A percentile compares a stretch with the other conserved stretches of the same genome.
phyloP scores from a whole-genome alignment of 1,284 basidiomycete species.

The Leccinum subrobustum region DNA sequence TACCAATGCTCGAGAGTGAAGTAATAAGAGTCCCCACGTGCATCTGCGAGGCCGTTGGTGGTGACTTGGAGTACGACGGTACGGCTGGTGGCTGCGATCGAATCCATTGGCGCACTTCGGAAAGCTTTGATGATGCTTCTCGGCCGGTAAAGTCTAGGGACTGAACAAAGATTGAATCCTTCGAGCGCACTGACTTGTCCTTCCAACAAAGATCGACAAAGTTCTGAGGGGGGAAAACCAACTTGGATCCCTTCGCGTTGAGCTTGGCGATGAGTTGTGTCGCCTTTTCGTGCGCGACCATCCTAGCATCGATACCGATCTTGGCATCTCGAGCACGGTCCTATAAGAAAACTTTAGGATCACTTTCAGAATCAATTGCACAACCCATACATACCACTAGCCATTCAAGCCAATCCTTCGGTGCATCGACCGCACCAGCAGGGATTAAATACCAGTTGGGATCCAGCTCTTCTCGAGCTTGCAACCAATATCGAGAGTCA shows the following conservation, averaged over 20 bases:
- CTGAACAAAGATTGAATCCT: constrained; percentile 73
- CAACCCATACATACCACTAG: constrained; percentile 52
- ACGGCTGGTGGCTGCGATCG: constrained; percentile 55
- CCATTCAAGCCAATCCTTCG: constrained; percentile 81
- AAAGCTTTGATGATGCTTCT: constrained; percentile 58
- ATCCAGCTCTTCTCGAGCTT: constrained; percentile 78
- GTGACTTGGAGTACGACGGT: constrained; percentile 56
- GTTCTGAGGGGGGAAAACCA: constrained; percentile 74
- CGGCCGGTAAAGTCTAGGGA: constrained; percentile 72
- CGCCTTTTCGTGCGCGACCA: constrained; percentile 77
- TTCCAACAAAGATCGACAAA: constrained; percentile 86
- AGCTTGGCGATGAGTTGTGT: constrained; percentile 57
- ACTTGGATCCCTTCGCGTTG: constrained; percentile 52
- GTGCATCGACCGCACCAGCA: constrained; percentile 58
- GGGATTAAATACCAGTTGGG: constrained; percentile 74
- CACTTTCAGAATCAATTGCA: not conserved
- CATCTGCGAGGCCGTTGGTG: constrained; percentile 59
- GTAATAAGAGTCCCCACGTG: constrained; percentile 68
- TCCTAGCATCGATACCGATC: constrained; percentile 88
- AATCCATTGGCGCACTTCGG: constrained; percentile 63
- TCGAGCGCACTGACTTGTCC: constrained; percentile 67
- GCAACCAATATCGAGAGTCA: constrained; percentile 89
- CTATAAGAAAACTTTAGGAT: constrained; percentile 31
- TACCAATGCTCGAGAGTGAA: constrained; percentile 62
- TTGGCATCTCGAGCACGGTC: constrained; percentile 53